These are phyloP conservation scores for Fusarium temperatum DNA, from an alignment of 2,329 filamentous ascomycete genomes.

Conservation along the genomic window DNA sequence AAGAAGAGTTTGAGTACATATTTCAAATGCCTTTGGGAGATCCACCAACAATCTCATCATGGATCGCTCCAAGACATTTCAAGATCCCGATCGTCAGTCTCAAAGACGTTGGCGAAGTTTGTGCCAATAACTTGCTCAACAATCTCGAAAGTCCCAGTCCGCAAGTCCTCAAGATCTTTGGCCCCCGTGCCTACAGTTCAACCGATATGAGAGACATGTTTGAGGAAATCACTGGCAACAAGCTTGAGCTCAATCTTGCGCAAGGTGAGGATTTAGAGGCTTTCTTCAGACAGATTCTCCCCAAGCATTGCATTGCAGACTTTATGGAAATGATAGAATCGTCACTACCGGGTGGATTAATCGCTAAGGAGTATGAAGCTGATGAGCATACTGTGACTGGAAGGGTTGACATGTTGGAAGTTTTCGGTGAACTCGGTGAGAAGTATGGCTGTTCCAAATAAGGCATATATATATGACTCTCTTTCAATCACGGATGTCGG, in stretches of 20 bases:
- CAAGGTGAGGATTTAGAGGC: slow-evolving; percentile 33
- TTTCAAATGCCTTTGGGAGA: slow-evolving; percentile 32
- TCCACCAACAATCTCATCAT: slow-evolving; percentile 35
- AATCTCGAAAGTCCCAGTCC: not conserved
- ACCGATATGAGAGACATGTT: slow-evolving; percentile 40
- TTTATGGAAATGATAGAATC: slow-evolving; percentile 43
- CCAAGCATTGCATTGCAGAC: slow-evolving; percentile 29
- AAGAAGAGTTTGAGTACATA: slow-evolving; percentile 29
- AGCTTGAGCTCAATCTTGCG: slow-evolving; percentile 30
- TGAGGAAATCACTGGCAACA: slow-evolving; percentile 38
- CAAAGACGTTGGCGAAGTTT: slow-evolving; percentile 40
- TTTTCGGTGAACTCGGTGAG: slow-evolving; percentile 11
- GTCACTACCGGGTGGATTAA: slow-evolving; percentile 41
- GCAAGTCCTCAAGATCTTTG: slow-evolving; percentile 38
- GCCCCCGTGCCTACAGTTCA: slow-evolving; percentile 42
- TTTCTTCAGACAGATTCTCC: slow-evolving; percentile 36
- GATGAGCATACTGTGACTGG: slow-evolving; percentile 37
- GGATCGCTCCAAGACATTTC: slow-evolving; percentile 37
- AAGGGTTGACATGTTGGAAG: slow-evolving; percentile 35
- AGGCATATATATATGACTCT: too few relatives aligned
- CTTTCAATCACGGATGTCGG: not conserved
- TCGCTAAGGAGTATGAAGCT: slow-evolving; percentile 34
- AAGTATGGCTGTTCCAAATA: not conserved
- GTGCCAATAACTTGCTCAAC: slow-evolving; percentile 33
- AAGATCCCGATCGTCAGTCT: slow-evolving; percentile 46